Evolutionary conservation across 257 asterid species (phyloP).

Genomic region (Echium plantagineum): DNA sequence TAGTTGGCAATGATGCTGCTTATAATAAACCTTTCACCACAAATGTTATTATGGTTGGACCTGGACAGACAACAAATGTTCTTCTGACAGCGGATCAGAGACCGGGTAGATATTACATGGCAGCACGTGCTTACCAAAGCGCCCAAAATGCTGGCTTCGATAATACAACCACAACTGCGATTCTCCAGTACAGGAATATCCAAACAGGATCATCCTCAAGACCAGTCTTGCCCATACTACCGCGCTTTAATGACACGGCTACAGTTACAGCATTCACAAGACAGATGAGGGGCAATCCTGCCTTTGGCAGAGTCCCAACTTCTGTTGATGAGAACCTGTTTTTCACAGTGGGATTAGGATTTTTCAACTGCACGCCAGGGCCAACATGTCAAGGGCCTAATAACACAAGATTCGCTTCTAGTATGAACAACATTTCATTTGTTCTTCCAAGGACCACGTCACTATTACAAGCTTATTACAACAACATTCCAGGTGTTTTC

Average conservation of each 20-base stretch:
- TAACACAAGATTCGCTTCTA: constrained; percentile 45
- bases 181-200: constrained; percentile 32
- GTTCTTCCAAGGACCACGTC: constrained; percentile 35
- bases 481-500: constrained; percentile 37
- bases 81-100: constrained; percentile 50
- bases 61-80: constrained; percentile 66
- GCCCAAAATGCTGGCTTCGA: constrained; percentile 54
- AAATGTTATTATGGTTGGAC: constrained; percentile 43
- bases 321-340: constrained; percentile 38
- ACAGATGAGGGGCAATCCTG: constrained; percentile 29
- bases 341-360: constrained; percentile 56
- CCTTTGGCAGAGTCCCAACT: constrained; percentile 25
- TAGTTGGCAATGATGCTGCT: constrained; percentile 52
- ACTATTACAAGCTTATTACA: constrained; percentile 46
- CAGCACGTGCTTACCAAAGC: constrained; percentile 35
- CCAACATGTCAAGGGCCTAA: constrained; percentile 61
- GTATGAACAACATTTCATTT: constrained; percentile 55
- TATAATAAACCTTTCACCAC: constrained; percentile 42
- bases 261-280: constrained; percentile 41
- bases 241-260: constrained; percentile 39
- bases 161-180: constrained; percentile 56
- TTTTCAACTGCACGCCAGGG: constrained; percentile 41
- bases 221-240: constrained; percentile 44
- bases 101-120: constrained; percentile 47
- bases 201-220: constrained; percentile 5